Base-by-base conservation (phyloP, 2,329 filamentous ascomycete genomes). In the Claviceps lovelessii region DNA sequence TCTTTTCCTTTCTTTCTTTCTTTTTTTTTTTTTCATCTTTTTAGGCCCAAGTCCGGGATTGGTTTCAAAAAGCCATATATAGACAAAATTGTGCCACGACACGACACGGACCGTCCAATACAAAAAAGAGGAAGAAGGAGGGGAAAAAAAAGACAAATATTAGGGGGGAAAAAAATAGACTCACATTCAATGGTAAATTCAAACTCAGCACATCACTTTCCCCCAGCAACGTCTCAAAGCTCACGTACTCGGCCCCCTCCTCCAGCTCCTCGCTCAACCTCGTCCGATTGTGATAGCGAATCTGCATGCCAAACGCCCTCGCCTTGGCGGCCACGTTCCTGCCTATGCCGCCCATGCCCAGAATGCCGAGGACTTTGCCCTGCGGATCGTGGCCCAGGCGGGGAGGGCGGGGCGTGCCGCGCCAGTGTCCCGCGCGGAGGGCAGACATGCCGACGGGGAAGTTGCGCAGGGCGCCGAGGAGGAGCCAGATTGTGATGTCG, bases 311-410 rank as follows among this genome's bases (percentile, higher is more conserved):
- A 64, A 94, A 90, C 0, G 76, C 85, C 54, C 79, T 75, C 3
- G 84, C 85, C 69, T 90, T 90, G 65, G 74, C 79, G 65, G 85
- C 87, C 61, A 93, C 69, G 63, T 89, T 88, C 41, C 84, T 75
- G 0, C 89, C 88, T 57, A 94, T 93, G 2, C 88, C 87, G 23
- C 88, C 88, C 87, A 93, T 91, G 7, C 88, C 88, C 45, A 94
- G 67, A 57, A 94, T 89, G 0, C 88, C 88, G 5, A 94, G 75
- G 1, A 83, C 73, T 68, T 91, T 93, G 41, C 85, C 86, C 67
- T 86, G 76, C 1, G 88, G 88, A 63, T 93, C 88, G 64, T 87
- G 85, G 13, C 88, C 88, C 6, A 82, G 71, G 8, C 47, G 28
- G 0, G 83, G 75, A 0, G 78, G 76, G 7, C 72, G 67, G 3